A percentile compares a stretch with the other conserved stretches of the same genome.
These are phyloP conservation scores for Physcomitrellopsis africana DNA, from an alignment of 225 moss, liverwort and hornwort species.

Conservation along the genomic window DNA sequence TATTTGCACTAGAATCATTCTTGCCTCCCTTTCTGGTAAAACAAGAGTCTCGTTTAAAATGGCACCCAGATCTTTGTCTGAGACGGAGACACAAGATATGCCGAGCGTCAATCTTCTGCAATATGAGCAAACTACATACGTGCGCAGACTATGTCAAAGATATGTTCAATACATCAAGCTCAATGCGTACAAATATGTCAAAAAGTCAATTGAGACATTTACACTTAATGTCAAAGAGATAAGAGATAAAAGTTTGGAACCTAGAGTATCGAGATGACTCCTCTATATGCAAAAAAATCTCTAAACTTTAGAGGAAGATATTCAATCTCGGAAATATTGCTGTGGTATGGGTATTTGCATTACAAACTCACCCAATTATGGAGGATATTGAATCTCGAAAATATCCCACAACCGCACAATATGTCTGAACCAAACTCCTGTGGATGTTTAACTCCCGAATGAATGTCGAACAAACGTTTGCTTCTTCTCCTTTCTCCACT, in stretches of 20 bases:
- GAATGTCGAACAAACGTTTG: constrained; percentile 88
- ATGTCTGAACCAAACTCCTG: constrained; percentile 81
- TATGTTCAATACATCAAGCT: neutral
- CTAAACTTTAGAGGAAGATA: constrained; percentile 29
- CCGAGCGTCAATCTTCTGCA: constrained; percentile 16
- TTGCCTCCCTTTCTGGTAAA: constrained; percentile 83
- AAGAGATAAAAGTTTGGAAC: neutral
- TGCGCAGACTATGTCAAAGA: constrained; percentile 5
- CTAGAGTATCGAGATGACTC: neutral
- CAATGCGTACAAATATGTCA: neutral
- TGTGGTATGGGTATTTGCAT: no score
- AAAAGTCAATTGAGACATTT: neutral
- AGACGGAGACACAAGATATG: constrained; percentile 15
- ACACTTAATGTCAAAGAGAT: constrained; percentile 12
- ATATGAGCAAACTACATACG: neutral
- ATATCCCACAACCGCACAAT: constrained; percentile 95
- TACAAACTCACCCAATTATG: no score
- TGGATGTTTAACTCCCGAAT: constrained; percentile 93
- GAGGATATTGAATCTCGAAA: constrained; percentile 84
- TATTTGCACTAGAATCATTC: constrained; percentile 91
- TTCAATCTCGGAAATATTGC: constrained; percentile 97
- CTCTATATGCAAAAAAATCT: constrained; percentile 7
- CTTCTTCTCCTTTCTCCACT: constrained; percentile 98
- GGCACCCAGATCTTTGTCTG: constrained; percentile 93
- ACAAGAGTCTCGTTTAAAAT: constrained; percentile 79